Base-by-base conservation (phyloP, 1,139 yeast species). In the Kazachstania sp. region DNA sequence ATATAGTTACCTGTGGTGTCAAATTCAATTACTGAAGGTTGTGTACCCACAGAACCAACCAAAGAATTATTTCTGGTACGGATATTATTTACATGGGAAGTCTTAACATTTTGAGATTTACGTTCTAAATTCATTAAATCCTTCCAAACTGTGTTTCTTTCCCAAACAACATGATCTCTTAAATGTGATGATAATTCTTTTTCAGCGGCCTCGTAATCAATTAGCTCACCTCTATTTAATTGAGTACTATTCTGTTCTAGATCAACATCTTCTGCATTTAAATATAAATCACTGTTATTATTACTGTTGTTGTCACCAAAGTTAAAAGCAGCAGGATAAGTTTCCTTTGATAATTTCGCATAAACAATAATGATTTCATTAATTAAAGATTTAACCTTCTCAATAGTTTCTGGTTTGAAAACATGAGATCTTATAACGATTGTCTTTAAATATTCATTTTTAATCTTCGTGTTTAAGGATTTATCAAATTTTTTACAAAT, bases 101-200 rank as follows among this genome's bases (percentile, higher is more conserved):
- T 67, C 45, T 70, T 68, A 2, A 79, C 79, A 37, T 76, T 77
- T 54, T 79, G 82, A 1, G 81, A 70, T 51, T 76, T 81, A 60
- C 95, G 78, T 65, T 90, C 96, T 60, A 88, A 69, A 12, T 92
- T 92, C 63, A 88, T 83, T 86, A 90, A 83, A 63, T 90, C 97
- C 60, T 92, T 83, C 97, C 97, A 90, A 23, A 90, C 97, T 0
- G 97, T 90, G 65, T 87, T 87, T 64, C 97, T 77, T 67, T 88
- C 97, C 95, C 95, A 90, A 16, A 88, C 95, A 44, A 90, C 86
- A 65, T 88, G 95, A 59, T 90, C 97, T 50, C 97, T 75, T 52
- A 90, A 69, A 57, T 86, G 86, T 15, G 86, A 73, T 52, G 83
- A 77, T 51, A 90, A 73, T 58, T 86, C 94, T 34, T 77, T 73